Evolutionary conservation across 352 stramenopile species (phyloP), one percentile per base, ranked within the genome.

Genomic region (Phytopythium sindhum): DNA sequence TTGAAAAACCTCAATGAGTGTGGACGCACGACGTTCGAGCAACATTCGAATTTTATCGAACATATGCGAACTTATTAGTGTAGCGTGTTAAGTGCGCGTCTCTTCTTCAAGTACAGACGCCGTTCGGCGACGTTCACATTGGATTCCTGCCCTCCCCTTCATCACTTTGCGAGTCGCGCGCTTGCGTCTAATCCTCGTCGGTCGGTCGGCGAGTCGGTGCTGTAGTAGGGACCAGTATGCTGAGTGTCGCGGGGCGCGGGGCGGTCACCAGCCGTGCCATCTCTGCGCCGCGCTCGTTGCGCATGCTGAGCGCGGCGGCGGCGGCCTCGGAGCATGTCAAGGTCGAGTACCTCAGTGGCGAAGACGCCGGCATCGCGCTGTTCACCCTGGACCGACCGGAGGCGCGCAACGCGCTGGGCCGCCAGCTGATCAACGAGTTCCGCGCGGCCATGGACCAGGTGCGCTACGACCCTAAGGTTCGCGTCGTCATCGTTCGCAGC

Each of bases 371-470:
- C 57, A 74, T 93, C 26, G 87, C 79, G 63, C 61, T 95, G 26
- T 88, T 95, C 68, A 93, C 83, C 26, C 89, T 95, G 86, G 73
- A 75, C 45, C 80, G 89, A 23, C 83, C 83, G 2, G 76, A 87
- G 24, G 80, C 86, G 11, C 78, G 77, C 65, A 96, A 96, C 39
- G 87, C 88, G 14, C 72, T 95, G 35, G 88, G 88, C 5, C 75
- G 75, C 54, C 80, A 93, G 60, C 91, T 97, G 69, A 90, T 96
- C 82, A 37, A 55, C 52, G 86, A 97, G 69, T 90, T 92, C 64
- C 74, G 76, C 50, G 64, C 82, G 28, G 86, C 85, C 12, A 63
- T 95, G 63, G 78, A 94, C 45, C 68, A 72, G 4, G 74, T 94
- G 10, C 83, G 81, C 33, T 89, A 77, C 53, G 79, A 91, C 57